Conservation (phyloP, 2,329 filamentous ascomycete species). For the Aaosphaeria arxii region DNA sequence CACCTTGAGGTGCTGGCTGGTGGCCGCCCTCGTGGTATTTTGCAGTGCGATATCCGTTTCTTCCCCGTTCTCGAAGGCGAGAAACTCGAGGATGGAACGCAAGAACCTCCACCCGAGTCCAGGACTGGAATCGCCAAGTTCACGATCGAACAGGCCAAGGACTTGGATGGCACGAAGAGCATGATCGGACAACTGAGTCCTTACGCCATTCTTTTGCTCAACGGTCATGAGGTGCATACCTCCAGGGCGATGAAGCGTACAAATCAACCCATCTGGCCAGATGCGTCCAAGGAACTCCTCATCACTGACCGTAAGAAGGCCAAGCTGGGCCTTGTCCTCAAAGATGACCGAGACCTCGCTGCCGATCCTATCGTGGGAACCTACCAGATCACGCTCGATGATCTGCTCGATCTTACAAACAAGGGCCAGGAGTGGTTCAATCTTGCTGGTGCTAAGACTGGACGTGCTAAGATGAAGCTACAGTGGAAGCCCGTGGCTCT, state of each 20-base stretch:
- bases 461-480: slow-evolving; percentile 83
- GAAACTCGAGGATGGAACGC: slow-evolving; percentile 71
- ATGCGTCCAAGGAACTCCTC: slow-evolving; percentile 88
- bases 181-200: slow-evolving; percentile 88
- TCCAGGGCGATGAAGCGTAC: slow-evolving; percentile 94
- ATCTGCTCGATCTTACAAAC: slow-evolving; percentile 84
- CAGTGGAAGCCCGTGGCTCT: slow-evolving; percentile 96
- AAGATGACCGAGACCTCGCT: slow-evolving; percentile 86
- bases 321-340: slow-evolving; percentile 87
- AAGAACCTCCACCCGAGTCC: slow-evolving; percentile 78
- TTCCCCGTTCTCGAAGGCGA: slow-evolving; percentile 83
- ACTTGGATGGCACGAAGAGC: slow-evolving; percentile 88
- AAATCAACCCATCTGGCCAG: slow-evolving; percentile 95
- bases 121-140: slow-evolving; percentile 94
- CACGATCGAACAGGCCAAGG: slow-evolving; percentile 93
- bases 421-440: slow-evolving; percentile 98
- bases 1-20: slow-evolving; percentile 79
- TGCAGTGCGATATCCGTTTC: slow-evolving; percentile 84
- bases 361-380: slow-evolving; percentile 82
- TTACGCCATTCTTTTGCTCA: slow-evolving; percentile 83
- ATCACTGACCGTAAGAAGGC: slow-evolving; percentile 91
- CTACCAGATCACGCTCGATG: slow-evolving; percentile 93
- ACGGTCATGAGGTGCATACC: slow-evolving; percentile 84
- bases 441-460: slow-evolving; percentile 73
- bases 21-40: slow-evolving; percentile 76